phyloP scores from a whole-genome alignment of 164 flowering plant genomes.

The Houttuynia cordata region DNA sequence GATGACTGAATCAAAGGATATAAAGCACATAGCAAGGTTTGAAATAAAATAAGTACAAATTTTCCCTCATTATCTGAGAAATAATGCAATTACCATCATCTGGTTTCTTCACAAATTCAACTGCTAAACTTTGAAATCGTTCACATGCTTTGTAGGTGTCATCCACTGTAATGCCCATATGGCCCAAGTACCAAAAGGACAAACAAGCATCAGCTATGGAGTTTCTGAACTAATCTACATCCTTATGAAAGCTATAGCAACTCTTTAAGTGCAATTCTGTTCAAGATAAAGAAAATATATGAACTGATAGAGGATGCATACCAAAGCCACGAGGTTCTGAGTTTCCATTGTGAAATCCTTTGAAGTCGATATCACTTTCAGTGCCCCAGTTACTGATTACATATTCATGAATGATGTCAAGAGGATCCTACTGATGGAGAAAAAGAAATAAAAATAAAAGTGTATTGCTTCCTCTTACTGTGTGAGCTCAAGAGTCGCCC shows the following conservation, averaged over 20 bases:
- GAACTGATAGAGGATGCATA: slow-evolving; percentile 16
- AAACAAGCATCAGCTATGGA: neutral
- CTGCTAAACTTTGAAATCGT: slow-evolving; percentile 75
- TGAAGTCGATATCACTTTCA: slow-evolving; percentile 86
- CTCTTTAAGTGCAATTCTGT: too few relatives aligned
- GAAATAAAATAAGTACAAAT: neutral
- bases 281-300: neutral
- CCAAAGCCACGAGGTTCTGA: slow-evolving; percentile 97
- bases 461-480: slow-evolving; percentile 40
- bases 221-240: too few relatives aligned
- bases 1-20: neutral
- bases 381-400: slow-evolving; percentile 91
- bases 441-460: neutral
- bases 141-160: slow-evolving; percentile 84
- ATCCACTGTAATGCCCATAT: slow-evolving; percentile 91
- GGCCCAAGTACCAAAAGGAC: slow-evolving; percentile 41
- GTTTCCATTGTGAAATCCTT: slow-evolving; percentile 90
- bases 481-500: slow-evolving; percentile 87
- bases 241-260: too few relatives aligned
- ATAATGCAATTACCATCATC: slow-evolving; percentile 55
- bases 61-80: neutral
- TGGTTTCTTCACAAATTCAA: slow-evolving; percentile 85
- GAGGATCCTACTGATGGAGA: neutral
- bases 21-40: neutral
- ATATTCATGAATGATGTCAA: neutral